Percentiles rank a stretch among this genome's conserved stretches.
These are phyloP conservation scores for Phoenix roebelenii DNA, from an alignment of 176 grass and related monocot genomes.

Conservation along the genomic window DNA sequence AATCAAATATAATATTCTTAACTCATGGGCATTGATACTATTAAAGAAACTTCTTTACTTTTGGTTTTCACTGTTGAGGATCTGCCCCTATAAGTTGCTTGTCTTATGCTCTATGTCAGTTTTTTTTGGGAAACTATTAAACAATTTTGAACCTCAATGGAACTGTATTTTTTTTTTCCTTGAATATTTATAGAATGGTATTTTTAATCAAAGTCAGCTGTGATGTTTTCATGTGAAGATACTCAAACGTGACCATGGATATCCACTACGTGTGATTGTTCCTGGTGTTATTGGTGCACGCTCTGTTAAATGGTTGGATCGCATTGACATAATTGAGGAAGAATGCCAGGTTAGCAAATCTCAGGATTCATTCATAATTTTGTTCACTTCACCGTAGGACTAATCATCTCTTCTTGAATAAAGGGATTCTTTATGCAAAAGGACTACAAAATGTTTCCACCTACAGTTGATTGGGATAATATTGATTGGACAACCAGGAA, in stretches of 20 bases:
- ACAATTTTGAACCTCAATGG: too few species aligned
- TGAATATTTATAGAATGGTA: neutral
- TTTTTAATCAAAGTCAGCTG: neutral
- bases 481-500: constrained; percentile 74
- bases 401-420: constrained; percentile 2
- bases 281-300: constrained; percentile 82
- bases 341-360: constrained; percentile 66
- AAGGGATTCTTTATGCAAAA: constrained; percentile 88
- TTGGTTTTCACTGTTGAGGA: too few species aligned
- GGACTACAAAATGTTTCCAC: constrained; percentile 97
- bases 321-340: constrained; percentile 56
- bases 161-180: neutral
- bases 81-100: too few species aligned
- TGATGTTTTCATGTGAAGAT: constrained; percentile 24
- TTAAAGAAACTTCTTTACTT: too few species aligned
- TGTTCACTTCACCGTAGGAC: too few species aligned
- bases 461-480: constrained; percentile 79
- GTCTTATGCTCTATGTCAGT: too few species aligned
- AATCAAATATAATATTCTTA: too few species aligned
- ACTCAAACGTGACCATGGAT: constrained; percentile 78
- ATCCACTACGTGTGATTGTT: constrained; percentile 66
- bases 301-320: constrained; percentile 87
- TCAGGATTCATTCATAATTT: too few species aligned
- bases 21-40: too few species aligned
- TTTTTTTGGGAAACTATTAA: too few species aligned